Conservation (phyloP, 495 filamentous ascomycete species). For the Cairneyella variabilis region DNA sequence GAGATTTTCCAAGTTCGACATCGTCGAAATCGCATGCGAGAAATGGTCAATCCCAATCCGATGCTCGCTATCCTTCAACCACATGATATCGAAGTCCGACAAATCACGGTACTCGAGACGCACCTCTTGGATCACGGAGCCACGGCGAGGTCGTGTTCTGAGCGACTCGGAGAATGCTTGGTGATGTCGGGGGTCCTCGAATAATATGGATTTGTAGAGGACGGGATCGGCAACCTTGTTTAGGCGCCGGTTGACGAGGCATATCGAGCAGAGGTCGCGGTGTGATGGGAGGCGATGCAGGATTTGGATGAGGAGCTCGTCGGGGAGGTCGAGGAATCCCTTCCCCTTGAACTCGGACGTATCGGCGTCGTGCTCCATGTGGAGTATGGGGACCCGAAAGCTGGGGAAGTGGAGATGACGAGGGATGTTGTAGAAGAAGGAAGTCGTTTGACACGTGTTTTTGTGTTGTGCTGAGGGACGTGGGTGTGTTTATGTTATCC, state of each 20-base stretch:
- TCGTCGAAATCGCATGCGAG: conserved; percentile 29
- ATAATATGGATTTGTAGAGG: conserved; percentile 28
- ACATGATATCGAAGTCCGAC: conserved; percentile 24
- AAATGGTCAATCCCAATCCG: conserved; percentile 25
- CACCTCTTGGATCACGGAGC: conserved; percentile 28
- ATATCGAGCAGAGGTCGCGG: conserved; percentile 28
- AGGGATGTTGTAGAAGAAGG: too few species aligned
- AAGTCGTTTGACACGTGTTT: too few species aligned
- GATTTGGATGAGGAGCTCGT: conserved; percentile 28
- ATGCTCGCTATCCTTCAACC: conserved; percentile 1
- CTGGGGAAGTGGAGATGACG: too few species aligned
- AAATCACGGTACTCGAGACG: conserved; percentile 27
- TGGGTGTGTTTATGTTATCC: too few species aligned
- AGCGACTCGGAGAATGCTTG: conserved; percentile 32
- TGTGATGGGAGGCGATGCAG: conserved; percentile 21
- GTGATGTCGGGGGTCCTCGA: conserved; percentile 29
- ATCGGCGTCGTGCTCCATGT: too few species aligned
- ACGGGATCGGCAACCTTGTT: conserved; percentile 30
- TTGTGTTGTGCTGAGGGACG: too few species aligned
- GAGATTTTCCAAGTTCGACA: conserved; percentile 32
- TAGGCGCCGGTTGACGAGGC: conserved; percentile 25
- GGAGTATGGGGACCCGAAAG: too few species aligned
- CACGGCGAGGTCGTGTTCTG: conserved; percentile 25
- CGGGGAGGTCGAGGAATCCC: too few species aligned
- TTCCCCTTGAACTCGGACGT: too few species aligned